A percentile compares a stretch with the other conserved stretches of the same genome.
phyloP scores from a whole-genome alignment of 108 stramenopile species.

The Nitzschia sp. region DNA sequence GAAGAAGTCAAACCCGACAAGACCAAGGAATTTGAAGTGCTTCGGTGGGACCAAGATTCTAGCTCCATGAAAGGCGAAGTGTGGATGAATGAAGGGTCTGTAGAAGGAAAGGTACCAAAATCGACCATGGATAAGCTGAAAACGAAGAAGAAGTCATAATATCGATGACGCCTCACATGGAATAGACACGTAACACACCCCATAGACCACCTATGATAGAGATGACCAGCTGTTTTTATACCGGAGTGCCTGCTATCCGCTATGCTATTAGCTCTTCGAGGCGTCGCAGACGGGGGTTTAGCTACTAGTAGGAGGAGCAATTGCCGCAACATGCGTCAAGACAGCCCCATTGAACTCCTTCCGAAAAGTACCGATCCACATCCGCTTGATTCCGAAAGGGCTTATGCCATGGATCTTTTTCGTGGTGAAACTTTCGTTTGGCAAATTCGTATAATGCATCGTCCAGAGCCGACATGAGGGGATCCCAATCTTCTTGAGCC shows the following conservation, averaged over 20 bases:
- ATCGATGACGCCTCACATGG: neutral
- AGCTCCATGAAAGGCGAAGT: conserved; percentile 58
- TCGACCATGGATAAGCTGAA: conserved; percentile 48
- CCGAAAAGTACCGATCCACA: conserved; percentile 33
- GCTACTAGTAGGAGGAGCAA: conserved; percentile 18
- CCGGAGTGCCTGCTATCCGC: too few species aligned
- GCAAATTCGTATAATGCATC: conserved; percentile 46
- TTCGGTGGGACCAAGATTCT: conserved; percentile 51
- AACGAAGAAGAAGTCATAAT: neutral
- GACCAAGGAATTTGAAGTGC: conserved; percentile 65
- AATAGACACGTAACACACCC: neutral
- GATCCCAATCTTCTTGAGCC: conserved; percentile 17
- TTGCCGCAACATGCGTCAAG: conserved; percentile 27
- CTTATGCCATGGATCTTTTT: neutral
- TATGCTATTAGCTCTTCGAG: too few species aligned
- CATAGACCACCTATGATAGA: neutral
- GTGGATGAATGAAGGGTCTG: conserved; percentile 79
- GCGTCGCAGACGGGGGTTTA: neutral
- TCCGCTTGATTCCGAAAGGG: conserved; percentile 27
- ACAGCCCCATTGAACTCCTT: conserved; percentile 18
- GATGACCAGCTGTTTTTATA: too few species aligned
- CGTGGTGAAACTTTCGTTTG: conserved; percentile 12
- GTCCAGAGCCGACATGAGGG: conserved; percentile 37
- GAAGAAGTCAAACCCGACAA: neutral
- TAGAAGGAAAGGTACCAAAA: conserved; percentile 64